Conservation (phyloP, 305 asterid species). For the Fraxinus albicans region DNA sequence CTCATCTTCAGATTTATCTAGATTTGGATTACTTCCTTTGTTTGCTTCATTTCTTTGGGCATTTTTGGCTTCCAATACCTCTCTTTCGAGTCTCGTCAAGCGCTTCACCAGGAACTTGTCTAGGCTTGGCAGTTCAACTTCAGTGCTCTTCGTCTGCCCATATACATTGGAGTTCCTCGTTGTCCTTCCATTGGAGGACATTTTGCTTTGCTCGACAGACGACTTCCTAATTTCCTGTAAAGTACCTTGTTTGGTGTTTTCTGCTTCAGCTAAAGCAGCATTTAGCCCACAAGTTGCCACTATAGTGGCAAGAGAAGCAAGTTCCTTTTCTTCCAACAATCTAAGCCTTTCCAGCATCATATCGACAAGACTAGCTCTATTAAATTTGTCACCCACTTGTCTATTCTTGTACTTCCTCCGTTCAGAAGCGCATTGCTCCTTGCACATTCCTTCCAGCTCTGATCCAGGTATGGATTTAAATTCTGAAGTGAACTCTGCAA, state of each 20-base stretch:
- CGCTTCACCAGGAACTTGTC: slow-evolving; percentile 84
- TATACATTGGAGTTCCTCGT: slow-evolving; percentile 21
- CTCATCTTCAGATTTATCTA: slow-evolving; percentile 24
- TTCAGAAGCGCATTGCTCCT: slow-evolving; percentile 13
- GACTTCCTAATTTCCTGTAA: slow-evolving; percentile 13
- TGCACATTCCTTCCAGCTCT: slow-evolving; percentile 30
- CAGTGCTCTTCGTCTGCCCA: slow-evolving; percentile 16
- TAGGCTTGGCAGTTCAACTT: slow-evolving; percentile 63
- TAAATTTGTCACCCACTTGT: slow-evolving; percentile 40
- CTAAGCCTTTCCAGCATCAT: slow-evolving; percentile 80
- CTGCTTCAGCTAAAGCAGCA: slow-evolving; percentile 69
- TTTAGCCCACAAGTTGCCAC: slow-evolving; percentile 88
- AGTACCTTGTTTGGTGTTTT: slow-evolving; percentile 28
- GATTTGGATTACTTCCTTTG: slow-evolving; percentile 27
- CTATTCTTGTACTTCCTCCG: slow-evolving; percentile 30
- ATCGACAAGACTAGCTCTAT: slow-evolving; percentile 45
- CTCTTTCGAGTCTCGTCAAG: slow-evolving; percentile 84
- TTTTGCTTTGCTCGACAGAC: slow-evolving; percentile 30
- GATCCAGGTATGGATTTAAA: slow-evolving; percentile 54
- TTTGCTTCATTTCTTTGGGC: slow-evolving; percentile 45
- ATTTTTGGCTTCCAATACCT: slow-evolving; percentile 79
- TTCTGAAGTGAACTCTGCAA: slow-evolving; percentile 43
- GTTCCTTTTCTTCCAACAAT: slow-evolving; percentile 77
- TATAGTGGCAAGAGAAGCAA: slow-evolving; percentile 86
- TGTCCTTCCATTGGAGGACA: slow-evolving; percentile 30